Conservation (phyloP, 257 asterid genomes). For the Solanum lycopersicoides region DNA sequence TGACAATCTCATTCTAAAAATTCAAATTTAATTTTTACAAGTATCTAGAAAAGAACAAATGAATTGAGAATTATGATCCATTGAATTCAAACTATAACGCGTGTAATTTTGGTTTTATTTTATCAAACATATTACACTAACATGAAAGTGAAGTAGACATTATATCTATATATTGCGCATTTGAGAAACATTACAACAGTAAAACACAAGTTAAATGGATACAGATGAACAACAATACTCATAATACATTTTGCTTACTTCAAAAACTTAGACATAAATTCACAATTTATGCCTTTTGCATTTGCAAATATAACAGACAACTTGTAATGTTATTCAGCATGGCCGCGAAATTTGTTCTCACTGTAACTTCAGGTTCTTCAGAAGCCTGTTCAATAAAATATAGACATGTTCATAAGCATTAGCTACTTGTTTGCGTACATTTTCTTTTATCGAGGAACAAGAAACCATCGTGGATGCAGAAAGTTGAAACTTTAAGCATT, state of each 20-base stretch:
- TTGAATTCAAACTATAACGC: background rate
- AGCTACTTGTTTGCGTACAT: background rate
- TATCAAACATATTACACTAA: background rate
- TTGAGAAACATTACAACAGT: background rate
- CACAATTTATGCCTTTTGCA: background rate
- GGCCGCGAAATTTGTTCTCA: background rate
- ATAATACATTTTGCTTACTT: background rate
- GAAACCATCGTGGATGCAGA: background rate
- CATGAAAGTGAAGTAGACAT: background rate
- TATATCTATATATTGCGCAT: background rate
- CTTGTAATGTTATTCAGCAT: background rate
- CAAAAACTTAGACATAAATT: background rate
- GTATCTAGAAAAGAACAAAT: too few relatives aligned
- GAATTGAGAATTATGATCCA: background rate
- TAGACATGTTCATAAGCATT: background rate
- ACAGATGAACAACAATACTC: background rate
- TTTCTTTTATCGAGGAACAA: background rate
- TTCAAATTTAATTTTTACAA: too few relatives aligned
- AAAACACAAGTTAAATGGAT: background rate
- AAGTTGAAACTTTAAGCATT: background rate
- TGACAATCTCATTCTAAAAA: too few relatives aligned
- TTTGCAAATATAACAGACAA: background rate
- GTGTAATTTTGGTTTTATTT: background rate
- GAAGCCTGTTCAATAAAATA: slow-evolving; percentile 34
- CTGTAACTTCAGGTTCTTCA: slow-evolving; percentile 58